Conservation (phyloP, 495 filamentous ascomycete genomes). For the Extremus antarcticus region DNA sequence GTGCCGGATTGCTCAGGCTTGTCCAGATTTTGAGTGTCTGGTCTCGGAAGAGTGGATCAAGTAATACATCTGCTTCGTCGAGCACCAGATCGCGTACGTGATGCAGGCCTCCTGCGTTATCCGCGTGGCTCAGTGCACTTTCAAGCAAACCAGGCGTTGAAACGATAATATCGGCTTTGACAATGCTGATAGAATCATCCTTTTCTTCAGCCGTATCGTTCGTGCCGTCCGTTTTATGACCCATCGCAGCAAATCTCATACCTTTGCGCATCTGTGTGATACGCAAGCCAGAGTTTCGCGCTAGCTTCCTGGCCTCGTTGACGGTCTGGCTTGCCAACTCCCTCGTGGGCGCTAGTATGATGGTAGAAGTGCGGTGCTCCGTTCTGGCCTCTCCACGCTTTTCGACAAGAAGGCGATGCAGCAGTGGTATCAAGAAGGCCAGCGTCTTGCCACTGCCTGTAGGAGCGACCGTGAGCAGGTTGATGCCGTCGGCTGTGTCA, state of each 20-base stretch:
- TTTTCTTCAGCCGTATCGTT: constrained; percentile 25
- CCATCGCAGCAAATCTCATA: constrained; percentile 48
- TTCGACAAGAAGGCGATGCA: constrained; percentile 41
- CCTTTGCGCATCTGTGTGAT: constrained; percentile 77
- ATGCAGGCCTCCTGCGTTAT: constrained; percentile 40
- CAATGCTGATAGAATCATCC: constrained; percentile 11
- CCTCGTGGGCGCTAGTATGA: constrained; percentile 84
- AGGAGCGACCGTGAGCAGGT: constrained; percentile 81
- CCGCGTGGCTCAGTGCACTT: constrained; percentile 50
- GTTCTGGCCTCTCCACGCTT: constrained; percentile 25
- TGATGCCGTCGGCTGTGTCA: constrained; percentile 30
- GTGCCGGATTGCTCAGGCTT: constrained; percentile 51
- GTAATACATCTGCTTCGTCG: constrained; percentile 89
- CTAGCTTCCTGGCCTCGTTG: constrained; percentile 78
- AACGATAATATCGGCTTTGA: constrained; percentile 73
- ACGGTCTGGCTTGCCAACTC: constrained; percentile 87
- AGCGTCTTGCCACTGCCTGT: constrained; percentile 97
- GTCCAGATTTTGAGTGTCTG: constrained; percentile 85
- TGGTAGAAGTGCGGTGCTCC: constrained; percentile 37
- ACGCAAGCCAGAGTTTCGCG: constrained; percentile 64
- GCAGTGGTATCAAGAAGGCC: constrained; percentile 75
- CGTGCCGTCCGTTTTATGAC: constrained; percentile 26
- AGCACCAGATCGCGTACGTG: constrained; percentile 62
- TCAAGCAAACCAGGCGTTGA: constrained; percentile 74
- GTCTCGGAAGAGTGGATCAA: constrained; percentile 80